Percentiles rank a stretch among this genome's conserved stretches.
Conservation (phyloP, 345 rosid species). For the Gynandropsis gynandra region DNA sequence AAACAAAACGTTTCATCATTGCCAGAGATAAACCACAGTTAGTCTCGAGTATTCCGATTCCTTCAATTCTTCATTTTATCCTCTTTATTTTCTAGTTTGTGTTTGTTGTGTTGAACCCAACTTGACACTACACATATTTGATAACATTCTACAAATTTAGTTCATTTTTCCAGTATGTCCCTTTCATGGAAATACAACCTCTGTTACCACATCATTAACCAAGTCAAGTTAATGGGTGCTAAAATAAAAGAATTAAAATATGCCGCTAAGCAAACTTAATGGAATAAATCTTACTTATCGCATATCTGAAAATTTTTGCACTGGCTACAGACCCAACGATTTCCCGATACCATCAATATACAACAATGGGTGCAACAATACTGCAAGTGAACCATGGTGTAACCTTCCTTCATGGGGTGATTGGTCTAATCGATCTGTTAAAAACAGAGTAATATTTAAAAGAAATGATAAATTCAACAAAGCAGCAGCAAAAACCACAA, state of each 20-base stretch:
- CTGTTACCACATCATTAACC: not conserved
- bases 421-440: slow-evolving; percentile 82
- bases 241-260: slow-evolving; percentile 1
- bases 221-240: not conserved
- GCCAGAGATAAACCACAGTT: not conserved
- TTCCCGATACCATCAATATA: no score
- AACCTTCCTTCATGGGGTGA: no score
- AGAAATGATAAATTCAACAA: not conserved
- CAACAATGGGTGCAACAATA: no score
- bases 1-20: no score
- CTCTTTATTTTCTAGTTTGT: not conserved
- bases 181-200: not conserved
- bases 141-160: no score
- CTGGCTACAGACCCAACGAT: no score
- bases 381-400: no score
- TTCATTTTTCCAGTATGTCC: not conserved
- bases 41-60: not conserved
- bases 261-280: no score
- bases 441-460: not conserved
- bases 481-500: not conserved
- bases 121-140: no score
- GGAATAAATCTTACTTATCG: no score
- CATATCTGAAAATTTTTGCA: no score
- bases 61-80: not conserved
- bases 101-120: no score